Conservation (phyloP, 2,329 filamentous ascomycete genomes). For the Trichoderma gracile region DNA sequence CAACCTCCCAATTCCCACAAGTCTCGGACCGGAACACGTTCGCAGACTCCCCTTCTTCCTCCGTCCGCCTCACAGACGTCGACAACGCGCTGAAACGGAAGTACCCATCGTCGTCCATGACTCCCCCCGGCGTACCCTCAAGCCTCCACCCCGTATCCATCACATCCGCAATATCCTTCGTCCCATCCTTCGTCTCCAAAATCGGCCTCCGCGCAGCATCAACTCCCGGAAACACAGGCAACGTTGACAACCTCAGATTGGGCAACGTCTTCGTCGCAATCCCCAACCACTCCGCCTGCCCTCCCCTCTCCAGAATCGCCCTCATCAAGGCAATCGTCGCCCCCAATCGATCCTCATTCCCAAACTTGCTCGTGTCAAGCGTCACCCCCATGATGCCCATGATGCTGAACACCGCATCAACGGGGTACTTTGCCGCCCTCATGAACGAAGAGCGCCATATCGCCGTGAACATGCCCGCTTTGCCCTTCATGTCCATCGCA, state of each 20-base stretch:
- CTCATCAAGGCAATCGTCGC: conserved; percentile 20
- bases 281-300: conserved; percentile 7
- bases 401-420: conserved; percentile 6
- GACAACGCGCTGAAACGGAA: conserved; percentile 10
- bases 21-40: neutral
- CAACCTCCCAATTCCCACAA: neutral
- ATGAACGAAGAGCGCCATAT: conserved; percentile 18
- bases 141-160: conserved; percentile 16
- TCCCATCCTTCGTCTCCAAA: neutral
- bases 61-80: neutral
- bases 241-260: conserved; percentile 3
- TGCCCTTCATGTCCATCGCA: conserved; percentile 19
- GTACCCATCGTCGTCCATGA: neutral
- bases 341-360: neutral
- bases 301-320: neutral
- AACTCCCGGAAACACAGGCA: neutral
- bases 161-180: neutral
- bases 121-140: neutral
- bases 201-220: neutral
- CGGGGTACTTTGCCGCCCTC: conserved; percentile 8
- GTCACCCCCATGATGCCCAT: conserved; percentile 23
- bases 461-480: conserved; percentile 11
- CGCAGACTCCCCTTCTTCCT: neutral
- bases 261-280: conserved; percentile 8
- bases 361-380: conserved; percentile 4